A percentile compares a stretch with the other conserved stretches of the same genome.
These are phyloP conservation scores for Boletus sp. DNA, from an alignment of 768 basidiomycete species.

Conservation along the genomic window DNA sequence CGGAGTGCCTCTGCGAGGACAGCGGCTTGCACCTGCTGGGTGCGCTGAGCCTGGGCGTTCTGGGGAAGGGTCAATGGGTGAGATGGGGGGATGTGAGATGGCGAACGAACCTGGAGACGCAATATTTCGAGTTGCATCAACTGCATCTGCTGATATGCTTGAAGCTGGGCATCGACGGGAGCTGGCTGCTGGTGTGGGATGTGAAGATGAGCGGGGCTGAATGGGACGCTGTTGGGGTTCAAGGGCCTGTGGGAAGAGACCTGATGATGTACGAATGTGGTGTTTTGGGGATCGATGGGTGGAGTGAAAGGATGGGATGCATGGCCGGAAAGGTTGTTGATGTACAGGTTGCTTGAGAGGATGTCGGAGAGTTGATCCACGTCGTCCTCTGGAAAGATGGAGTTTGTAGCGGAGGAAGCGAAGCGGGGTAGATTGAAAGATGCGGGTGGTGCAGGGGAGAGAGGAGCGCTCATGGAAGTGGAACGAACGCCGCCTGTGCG, in stretches of 20 bases:
- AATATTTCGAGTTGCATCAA: conserved; percentile 82
- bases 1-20: conserved; percentile 56
- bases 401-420: conserved; percentile 39
- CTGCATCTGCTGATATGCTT: conserved; percentile 71
- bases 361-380: conserved; percentile 60
- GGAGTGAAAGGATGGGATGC: conserved; percentile 61
- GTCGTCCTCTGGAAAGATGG: conserved; percentile 49
- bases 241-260: conserved; percentile 49
- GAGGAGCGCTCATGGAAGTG: conserved; percentile 54
- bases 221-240: conserved; percentile 50
- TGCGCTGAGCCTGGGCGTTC: conserved; percentile 63
- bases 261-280: conserved; percentile 64
- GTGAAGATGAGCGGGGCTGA: conserved; percentile 41
- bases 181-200: conserved; percentile 37
- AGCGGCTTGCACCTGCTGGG: conserved; percentile 65
- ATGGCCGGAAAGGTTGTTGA: conserved; percentile 35
- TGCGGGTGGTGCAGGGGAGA: conserved; percentile 61
- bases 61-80: conserved; percentile 26
- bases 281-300: conserved; percentile 65
- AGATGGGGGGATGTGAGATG: background rate
- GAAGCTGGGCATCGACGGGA: conserved; percentile 47
- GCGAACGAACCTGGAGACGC: conserved; percentile 63
- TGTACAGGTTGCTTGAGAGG: conserved; percentile 50
- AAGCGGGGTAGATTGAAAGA: conserved; percentile 66
- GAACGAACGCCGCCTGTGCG: conserved; percentile 89